Evolutionary conservation across 2,329 filamentous ascomycete genomes (phyloP).

Genomic region (Tolypocladium endophyticum): DNA sequence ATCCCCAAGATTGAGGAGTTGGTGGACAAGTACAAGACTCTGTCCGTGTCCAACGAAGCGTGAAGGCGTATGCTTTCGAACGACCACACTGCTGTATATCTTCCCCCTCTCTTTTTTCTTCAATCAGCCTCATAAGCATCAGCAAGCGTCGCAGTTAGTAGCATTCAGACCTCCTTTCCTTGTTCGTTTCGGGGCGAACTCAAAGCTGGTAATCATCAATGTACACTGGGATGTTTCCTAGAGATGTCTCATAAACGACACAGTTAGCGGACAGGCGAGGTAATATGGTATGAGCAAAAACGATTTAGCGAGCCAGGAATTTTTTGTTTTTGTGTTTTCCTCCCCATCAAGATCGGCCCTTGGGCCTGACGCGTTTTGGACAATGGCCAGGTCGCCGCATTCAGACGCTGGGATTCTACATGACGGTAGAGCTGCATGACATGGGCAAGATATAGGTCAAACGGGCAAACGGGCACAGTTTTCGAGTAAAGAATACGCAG

Average conservation of each 20-base stretch:
- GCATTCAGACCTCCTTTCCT: not conserved
- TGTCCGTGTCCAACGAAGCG: slow-evolving; percentile 13
- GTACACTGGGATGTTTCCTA: not conserved
- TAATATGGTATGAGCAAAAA: not conserved
- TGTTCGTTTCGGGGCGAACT: not conserved
- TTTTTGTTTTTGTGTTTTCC: not conserved
- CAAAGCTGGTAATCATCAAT: not conserved
- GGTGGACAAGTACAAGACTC: slow-evolving; percentile 27
- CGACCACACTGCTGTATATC: not conserved
- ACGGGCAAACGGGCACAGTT: no score
- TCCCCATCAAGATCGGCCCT: not conserved
- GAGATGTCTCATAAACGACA: not conserved
- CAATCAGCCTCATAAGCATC: not conserved
- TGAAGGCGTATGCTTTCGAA: not conserved
- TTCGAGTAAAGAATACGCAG: not conserved
- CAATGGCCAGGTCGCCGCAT: not conserved
- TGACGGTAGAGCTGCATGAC: no score
- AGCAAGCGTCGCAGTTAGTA: not conserved
- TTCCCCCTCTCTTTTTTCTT: no score
- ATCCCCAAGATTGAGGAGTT: slow-evolving; percentile 56
- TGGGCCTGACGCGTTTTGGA: not conserved
- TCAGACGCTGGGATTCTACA: not conserved
- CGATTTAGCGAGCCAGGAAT: not conserved
- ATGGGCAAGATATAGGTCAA: not conserved
- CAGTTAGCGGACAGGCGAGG: not conserved